phyloP scores from a whole-genome alignment of 257 asterid genomes.

The Solanum chilense region DNA sequence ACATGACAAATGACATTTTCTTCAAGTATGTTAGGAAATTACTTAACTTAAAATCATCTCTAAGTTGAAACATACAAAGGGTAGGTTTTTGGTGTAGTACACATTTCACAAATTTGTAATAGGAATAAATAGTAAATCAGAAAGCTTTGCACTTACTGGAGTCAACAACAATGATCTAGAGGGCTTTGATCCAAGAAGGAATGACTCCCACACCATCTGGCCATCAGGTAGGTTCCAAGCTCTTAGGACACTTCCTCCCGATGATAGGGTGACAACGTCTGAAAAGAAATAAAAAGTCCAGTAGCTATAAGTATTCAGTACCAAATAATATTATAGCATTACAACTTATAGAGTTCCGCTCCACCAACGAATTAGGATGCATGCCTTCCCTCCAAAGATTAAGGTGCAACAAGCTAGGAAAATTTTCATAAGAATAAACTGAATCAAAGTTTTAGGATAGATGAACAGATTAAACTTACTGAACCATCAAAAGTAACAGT shows the following conservation, averaged over 20 bases:
- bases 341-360: background rate
- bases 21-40: background rate
- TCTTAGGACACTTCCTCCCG: conserved; percentile 75
- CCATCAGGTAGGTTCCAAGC: conserved; percentile 99
- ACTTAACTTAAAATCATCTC: background rate
- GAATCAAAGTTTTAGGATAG: background rate
- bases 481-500: background rate
- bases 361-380: background rate
- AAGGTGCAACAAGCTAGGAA: background rate
- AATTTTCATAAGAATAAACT: background rate
- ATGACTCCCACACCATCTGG: conserved; percentile 97
- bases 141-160: conserved; percentile 49
- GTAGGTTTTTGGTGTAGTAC: background rate
- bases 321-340: background rate
- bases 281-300: conserved; percentile 8
- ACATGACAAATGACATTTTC: background rate
- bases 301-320: background rate
- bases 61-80: background rate
- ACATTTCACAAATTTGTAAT: background rate
- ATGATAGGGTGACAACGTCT: conserved; percentile 84
- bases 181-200: conserved; percentile 46
- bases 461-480: background rate
- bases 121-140: background rate
- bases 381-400: background rate
- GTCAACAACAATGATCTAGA: conserved; percentile 50